A percentile compares a stretch with the other conserved stretches of the same genome.
Evolutionary conservation across 2,329 filamentous ascomycete genomes (phyloP).

Genomic region (Colletotrichum filicis): DNA sequence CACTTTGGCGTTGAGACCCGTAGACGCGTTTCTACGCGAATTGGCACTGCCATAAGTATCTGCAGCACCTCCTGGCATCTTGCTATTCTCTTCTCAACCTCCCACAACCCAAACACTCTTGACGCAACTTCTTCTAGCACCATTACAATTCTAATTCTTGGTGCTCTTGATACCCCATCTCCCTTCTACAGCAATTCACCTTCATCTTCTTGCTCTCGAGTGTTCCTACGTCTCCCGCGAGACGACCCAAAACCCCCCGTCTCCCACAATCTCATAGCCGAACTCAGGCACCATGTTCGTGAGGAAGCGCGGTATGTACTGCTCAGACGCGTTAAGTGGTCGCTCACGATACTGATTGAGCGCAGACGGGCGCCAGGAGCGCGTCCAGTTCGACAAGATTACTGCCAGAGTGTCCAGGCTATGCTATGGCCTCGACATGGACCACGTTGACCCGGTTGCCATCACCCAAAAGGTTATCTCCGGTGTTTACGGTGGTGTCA

Average conservation of each 20-base stretch:
- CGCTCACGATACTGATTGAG: background rate
- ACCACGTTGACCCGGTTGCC: slow-evolving; percentile 94
- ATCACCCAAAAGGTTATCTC: slow-evolving; percentile 99
- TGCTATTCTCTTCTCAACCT: slow-evolving; percentile 3
- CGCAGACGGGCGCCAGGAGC: slow-evolving; percentile 97
- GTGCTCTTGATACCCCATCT: slow-evolving; percentile 18
- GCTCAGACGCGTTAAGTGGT: background rate
- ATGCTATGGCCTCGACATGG: slow-evolving; percentile 96
- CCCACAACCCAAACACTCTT: slow-evolving; percentile 26
- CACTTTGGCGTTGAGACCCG: slow-evolving; percentile 24
- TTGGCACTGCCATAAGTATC: slow-evolving; percentile 32
- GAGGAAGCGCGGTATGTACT: slow-evolving; percentile 69
- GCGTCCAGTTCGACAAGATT: slow-evolving; percentile 99
- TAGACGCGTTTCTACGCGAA: slow-evolving; percentile 35
- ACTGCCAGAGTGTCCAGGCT: slow-evolving; percentile 96
- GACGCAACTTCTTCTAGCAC: slow-evolving; percentile 1
- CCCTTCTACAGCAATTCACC: background rate
- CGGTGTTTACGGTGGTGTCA: slow-evolving; percentile 98
- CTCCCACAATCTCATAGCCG: slow-evolving; percentile 9
- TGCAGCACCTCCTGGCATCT: slow-evolving; percentile 29
- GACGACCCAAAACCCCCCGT: background rate
- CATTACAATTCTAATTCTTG: slow-evolving; percentile 2
- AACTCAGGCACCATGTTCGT: slow-evolving; percentile 64
- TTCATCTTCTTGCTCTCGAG: background rate
- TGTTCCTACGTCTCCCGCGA: background rate